These are phyloP conservation scores for Sanghuangporus weigelae DNA, from an alignment of 1,284 basidiomycete species.

Conservation along the genomic window DNA sequence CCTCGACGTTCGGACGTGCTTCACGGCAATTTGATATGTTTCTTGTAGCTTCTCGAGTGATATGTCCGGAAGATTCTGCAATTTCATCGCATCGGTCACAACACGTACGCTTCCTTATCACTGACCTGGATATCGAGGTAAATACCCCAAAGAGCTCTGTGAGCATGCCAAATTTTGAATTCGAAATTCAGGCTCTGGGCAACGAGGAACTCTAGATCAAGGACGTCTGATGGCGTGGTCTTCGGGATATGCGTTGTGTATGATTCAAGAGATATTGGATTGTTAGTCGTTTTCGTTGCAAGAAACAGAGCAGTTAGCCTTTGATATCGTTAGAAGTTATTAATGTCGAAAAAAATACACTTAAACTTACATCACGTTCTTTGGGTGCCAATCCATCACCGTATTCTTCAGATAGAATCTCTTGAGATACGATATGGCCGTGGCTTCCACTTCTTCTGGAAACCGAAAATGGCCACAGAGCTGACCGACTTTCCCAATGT, in stretches of 20 bases:
- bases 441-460: conserved; percentile 90
- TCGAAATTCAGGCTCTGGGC: conserved; percentile 92
- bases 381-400: conserved; percentile 99
- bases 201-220: conserved; percentile 92
- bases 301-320: conserved; percentile 96
- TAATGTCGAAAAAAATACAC: not conserved
- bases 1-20: conserved; percentile 65
- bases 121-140: conserved; percentile 86
- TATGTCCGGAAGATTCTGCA: conserved; percentile 46
- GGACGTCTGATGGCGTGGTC: conserved; percentile 75
- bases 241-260: conserved; percentile 82
- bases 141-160: conserved; percentile 86
- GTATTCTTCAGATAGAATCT: conserved; percentile 98
- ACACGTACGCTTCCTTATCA: not conserved
- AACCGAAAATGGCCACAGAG: conserved; percentile 85
- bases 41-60: conserved; percentile 38
- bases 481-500: conserved; percentile 81
- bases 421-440: conserved; percentile 89
- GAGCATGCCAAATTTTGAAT: conserved; percentile 88
- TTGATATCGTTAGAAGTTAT: conserved; percentile 8
- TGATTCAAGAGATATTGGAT: conserved; percentile 79
- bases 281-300: conserved; percentile 95
- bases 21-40: conserved; percentile 55
- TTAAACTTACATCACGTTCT: conserved; percentile 84
- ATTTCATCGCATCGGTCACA: not conserved